Conservation (phyloP, 495 filamentous ascomycete species). For the Pseudevernia furfuracea region DNA sequence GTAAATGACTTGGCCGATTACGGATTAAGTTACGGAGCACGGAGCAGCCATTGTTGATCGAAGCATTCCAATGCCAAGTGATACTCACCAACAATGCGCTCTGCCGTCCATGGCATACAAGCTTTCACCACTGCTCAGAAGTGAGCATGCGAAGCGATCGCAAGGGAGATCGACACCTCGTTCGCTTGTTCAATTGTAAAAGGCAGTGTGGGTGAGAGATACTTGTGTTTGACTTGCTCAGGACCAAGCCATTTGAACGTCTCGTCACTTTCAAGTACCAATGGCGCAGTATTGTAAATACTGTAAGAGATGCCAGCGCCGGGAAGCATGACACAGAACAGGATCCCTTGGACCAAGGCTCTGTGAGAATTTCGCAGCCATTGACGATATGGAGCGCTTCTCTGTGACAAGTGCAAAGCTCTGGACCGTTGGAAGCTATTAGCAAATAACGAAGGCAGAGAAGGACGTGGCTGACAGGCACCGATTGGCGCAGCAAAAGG, state of each 20-base stretch:
- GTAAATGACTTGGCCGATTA: too few species aligned
- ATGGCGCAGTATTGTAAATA: neutral
- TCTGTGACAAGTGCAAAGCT: neutral
- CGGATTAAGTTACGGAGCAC: too few species aligned
- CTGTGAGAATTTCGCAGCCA: neutral
- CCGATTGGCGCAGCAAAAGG: neutral
- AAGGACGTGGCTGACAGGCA: neutral
- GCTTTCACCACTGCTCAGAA: neutral
- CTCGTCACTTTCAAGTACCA: conserved; percentile 12
- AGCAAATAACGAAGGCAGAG: neutral
- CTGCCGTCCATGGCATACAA: too few species aligned
- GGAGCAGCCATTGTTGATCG: too few species aligned
- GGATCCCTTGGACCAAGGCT: neutral
- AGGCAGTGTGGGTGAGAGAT: conserved; percentile 7
- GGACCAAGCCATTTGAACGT: neutral
- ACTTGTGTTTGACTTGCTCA: neutral
- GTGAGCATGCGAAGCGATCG: neutral
- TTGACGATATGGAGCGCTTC: neutral
- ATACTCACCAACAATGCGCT: too few species aligned
- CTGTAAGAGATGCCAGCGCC: conserved; percentile 8
- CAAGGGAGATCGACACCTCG: neutral
- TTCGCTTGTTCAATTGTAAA: conserved; percentile 7
- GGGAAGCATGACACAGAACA: neutral
- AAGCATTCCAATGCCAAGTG: too few species aligned
- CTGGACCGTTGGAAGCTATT: neutral